Base-by-base conservation (phyloP, 257 asterid species). In the Gynochthodes officinalis region DNA sequence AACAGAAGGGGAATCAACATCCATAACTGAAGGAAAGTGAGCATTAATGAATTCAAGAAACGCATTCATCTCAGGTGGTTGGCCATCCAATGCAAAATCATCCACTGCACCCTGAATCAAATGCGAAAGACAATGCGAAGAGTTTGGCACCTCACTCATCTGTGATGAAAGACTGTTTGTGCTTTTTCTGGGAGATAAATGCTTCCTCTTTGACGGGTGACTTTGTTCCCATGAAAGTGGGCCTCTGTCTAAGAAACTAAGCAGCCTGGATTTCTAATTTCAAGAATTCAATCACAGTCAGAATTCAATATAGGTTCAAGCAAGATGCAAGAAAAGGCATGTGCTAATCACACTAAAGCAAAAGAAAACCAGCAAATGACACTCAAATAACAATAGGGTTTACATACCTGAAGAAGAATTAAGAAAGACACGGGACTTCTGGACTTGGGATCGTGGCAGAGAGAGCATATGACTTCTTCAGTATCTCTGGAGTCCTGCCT, bases 221-320 rank as follows among this genome's bases (percentile, higher is more conserved):
- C 73, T 83, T 84, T 85, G 84, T 79, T 86, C 88, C 99, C 97
- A 95, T 60, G 90, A 74, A 59, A 89, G 92, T 71, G 96, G 90
- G 28, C 85, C 89, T 80, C 79, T 82, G 77, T 89, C 82, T 64
- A 86, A 84, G 73, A 89, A 80, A 82, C 92, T 87, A 73, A 86
- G 82, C 67, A 92, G 92, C 89, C 89, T 92, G 87, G 99, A 95
- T 95, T 87, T 92, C 99, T 95, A 81, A 74, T 81, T 74, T 73
- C 64, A 77, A 74, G 69, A 87, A 85, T 48, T 70, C 67, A 64
- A 78, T 63, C 46, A 44, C 35, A 64, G 74, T 76, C 67, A 72
- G 58, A 30, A 60, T 7, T 49, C 32, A 55, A 2, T n/a, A 43
- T 19, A 30, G 7, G 28, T 21, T 48, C 35, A 64, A 5, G 65